These are phyloP conservation scores for Penicillium salamii DNA, from an alignment of 495 filamentous ascomycete species.

Conservation along the genomic window DNA sequence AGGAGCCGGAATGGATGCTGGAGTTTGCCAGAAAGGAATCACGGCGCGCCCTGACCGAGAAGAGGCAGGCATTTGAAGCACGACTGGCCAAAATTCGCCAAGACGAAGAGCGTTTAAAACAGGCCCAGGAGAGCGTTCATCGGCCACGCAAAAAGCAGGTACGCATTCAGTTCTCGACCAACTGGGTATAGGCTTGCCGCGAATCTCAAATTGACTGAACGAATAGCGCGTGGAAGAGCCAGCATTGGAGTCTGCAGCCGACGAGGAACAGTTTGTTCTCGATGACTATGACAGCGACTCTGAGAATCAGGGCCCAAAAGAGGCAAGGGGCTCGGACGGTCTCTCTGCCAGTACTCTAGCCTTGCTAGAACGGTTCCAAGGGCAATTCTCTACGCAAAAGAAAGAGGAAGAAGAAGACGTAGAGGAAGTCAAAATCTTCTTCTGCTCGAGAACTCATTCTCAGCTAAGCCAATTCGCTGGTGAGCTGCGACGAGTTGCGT, in stretches of 20 bases:
- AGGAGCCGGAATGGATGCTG: constrained; percentile 88
- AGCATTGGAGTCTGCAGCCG: constrained; percentile 27
- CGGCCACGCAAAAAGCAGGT: constrained; percentile 50
- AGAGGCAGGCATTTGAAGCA: constrained; percentile 68
- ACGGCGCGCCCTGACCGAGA: constrained; percentile 59
- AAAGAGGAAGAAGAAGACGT: constrained; percentile 48
- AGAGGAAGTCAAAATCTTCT: constrained; percentile 77
- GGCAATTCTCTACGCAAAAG: constrained; percentile 33
- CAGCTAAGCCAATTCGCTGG: constrained; percentile 92
- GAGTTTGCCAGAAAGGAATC: constrained; percentile 69
- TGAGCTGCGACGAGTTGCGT: constrained; percentile 77
- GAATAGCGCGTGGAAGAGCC: constrained; percentile 32
- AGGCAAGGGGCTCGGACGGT: constrained; percentile 35
- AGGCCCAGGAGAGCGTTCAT: constrained; percentile 42
- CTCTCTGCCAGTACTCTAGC: constrained; percentile 44
- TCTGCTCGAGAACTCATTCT: constrained; percentile 92
- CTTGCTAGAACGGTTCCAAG: constrained; percentile 38
- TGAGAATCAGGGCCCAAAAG: constrained; percentile 34
- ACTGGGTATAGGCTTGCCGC: neutral
- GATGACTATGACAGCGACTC: constrained; percentile 75
- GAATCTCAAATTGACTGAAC: neutral
- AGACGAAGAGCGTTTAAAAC: constrained; percentile 63
- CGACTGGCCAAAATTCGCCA: constrained; percentile 64
- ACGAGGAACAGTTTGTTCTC: constrained; percentile 73
- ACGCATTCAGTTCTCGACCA: constrained; percentile 15